Base-by-base conservation (phyloP, 345 rosid genomes). In the Sonneratia caseolaris region DNA sequence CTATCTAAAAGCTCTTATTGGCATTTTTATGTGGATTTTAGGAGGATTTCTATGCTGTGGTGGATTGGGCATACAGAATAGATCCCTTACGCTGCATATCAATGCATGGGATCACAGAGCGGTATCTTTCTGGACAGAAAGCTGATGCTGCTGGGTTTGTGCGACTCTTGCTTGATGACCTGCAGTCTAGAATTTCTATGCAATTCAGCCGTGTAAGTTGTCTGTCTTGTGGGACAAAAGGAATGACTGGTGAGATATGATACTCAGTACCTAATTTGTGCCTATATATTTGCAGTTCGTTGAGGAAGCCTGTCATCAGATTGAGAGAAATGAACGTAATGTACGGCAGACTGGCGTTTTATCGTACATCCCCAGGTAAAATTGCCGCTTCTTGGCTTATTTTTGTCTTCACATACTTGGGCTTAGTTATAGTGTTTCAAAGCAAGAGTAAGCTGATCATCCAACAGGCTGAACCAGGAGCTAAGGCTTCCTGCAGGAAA, bases 101-200 rank as follows among this genome's bases (percentile, higher is more conserved):
- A 71, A 92, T 95, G 97, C 96, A 92, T 85, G 99, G 99, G 74
- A 90, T 90, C 77, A 95, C 99, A 57, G 97, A 95, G 77, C 87
- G 91, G 40, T 95, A 92, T 81, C 91, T 92, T 64, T 95, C 99
- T 78, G 96, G 99, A 69, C 99, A 96, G 82, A 94, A 91, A 86
- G 98, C 97, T 82, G 99, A 96, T 84, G 97, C 99, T 69, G 99
- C 99, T 69, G 98, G 99, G 68, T 96, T 96, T 78, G 99, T 96
- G 81, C 97, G 98, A 37, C 86, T 92, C 75, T 83, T 96, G 84
- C 98, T 95, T 69, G 99, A 96, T 57, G 98, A 92, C 79, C 83
- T 96, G 72, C 96, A 96, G 81, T 89, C 96, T 5, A 88, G 89
- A 79, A 85, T 96, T 75, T 96, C 99, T 76, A 79, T 86, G 93